phyloP scores from a whole-genome alignment of 2,329 filamentous ascomycete genomes.

The Chaetomium sp. region DNA sequence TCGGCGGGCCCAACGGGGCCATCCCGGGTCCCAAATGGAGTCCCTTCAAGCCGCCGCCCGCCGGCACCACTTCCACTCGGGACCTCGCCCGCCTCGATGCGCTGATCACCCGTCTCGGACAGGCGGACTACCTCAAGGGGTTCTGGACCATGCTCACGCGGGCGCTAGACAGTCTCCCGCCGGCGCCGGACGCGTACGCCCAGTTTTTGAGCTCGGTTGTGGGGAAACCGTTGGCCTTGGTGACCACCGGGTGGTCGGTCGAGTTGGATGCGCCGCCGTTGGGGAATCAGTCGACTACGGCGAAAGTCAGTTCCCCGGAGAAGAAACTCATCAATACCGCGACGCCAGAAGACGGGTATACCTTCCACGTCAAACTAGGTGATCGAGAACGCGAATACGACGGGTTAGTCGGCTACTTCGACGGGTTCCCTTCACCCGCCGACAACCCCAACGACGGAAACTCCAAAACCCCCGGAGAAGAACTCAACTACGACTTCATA shows the following conservation, averaged over 20 bases:
- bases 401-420: conserved; percentile 37
- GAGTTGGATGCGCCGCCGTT: conserved; percentile 8
- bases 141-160: conserved; percentile 7
- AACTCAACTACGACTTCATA: conserved; percentile 15
- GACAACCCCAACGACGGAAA: no score
- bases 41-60: conserved; percentile 1
- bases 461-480: no score
- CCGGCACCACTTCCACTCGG: neutral
- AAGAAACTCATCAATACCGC: neutral
- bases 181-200: conserved; percentile 9
- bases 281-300: conserved; percentile 17
- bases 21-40: neutral
- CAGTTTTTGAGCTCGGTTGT: conserved; percentile 4
- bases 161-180: neutral
- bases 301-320: neutral
- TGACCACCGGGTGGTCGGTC: conserved; percentile 4
- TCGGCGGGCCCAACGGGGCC: conserved; percentile 21
- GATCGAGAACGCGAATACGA: conserved; percentile 30
- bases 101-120: neutral
- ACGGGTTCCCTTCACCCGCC: conserved; percentile 9
- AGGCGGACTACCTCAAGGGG: conserved; percentile 1
- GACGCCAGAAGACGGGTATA: conserved; percentile 13
- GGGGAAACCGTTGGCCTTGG: conserved; percentile 9
- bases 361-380: conserved; percentile 34
- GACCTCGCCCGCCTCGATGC: neutral